Percentiles rank a stretch among this genome's conserved stretches.
phyloP scores from a whole-genome alignment of 2,329 filamentous ascomycete species.

The Fusarium temperatum region DNA sequence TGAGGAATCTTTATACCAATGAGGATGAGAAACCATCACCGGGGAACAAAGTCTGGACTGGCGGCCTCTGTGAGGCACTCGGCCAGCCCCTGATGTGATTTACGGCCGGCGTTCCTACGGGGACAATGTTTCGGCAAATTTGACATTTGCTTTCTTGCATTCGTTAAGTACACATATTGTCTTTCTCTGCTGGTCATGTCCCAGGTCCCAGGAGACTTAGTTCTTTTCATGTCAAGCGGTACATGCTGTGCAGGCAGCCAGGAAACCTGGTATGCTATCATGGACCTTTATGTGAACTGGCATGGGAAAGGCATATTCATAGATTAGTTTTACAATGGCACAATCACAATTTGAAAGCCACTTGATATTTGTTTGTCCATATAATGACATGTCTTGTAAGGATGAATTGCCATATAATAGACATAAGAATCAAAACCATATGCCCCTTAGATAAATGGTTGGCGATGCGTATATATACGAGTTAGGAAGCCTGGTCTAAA shows the following conservation, averaged over 20 bases:
- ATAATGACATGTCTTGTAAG: neutral
- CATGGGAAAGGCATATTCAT: constrained; percentile 31
- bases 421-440: neutral
- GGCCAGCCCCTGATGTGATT: constrained; percentile 38
- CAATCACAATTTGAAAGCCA: constrained; percentile 41
- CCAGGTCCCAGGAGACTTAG: neutral
- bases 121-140: constrained; percentile 44
- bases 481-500: no score
- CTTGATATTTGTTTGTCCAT: neutral
- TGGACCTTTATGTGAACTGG: constrained; percentile 14
- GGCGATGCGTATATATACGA: neutral
- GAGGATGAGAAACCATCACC: constrained; percentile 42
- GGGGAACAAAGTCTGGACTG: constrained; percentile 31
- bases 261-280: constrained; percentile 7
- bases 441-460: neutral
- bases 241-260: constrained; percentile 3
- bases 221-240: constrained; percentile 11
- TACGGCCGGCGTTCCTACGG: constrained; percentile 41
- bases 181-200: constrained; percentile 14
- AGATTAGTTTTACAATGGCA: constrained; percentile 46
- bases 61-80: constrained; percentile 39
- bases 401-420: neutral
- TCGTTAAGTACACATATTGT: constrained; percentile 35
- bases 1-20: constrained; percentile 45
- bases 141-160: constrained; percentile 46